Evolutionary conservation across 2,329 filamentous ascomycete genomes (phyloP), one percentile per base, ranked within the genome.

Genomic region (Colletotrichum chlorophyti): DNA sequence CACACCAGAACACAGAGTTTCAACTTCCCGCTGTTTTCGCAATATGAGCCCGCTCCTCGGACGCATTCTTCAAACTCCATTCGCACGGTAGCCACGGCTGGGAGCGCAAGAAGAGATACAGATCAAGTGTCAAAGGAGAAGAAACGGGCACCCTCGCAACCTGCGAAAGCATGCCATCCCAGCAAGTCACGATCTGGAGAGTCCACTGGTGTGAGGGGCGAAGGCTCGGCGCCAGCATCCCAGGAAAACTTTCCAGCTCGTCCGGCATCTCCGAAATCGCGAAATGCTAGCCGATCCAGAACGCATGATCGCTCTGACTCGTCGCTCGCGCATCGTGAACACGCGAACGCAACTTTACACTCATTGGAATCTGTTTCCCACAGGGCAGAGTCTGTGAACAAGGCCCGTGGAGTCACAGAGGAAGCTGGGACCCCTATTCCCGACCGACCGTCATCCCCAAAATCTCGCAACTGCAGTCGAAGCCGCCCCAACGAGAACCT

Each of bases 181-280:
- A 12, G 27, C 27, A 31, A 31, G 12, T 7, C 27, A 7, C 27
- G 27, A 31, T 12, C 27, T 12, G 27, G 7, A 12, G 27, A 12
- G 7, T 31, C 27, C 27, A 7, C 27, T n/a, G n/a, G n/a, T n/a
- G n/a, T n/a, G n/a, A n/a, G n/a, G n/a, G n/a, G n/a, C n/a, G n/a
- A n/a, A n/a, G n/a, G n/a, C n/a, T n/a, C n/a, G n/a, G n/a, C n/a
- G n/a, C n/a, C 3, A 38, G 4, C 23, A 10, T 23, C 26, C 11
- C 24, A 29, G 2, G 24, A 40, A 4, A 14, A 12, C 9, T 17
- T 37, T 9, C 19, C 63, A 0, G 41, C 42, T 0, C 66, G 71
- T 3, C 70, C 72, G 0, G 52, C 64, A 0, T 74, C 73, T 0
- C 69, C 74, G 0, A 75, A 74, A 38, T 72, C 74, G 2, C 71